Base-by-base conservation (phyloP, 2,329 filamentous ascomycete species). In the Raffaelea albimanens region DNA sequence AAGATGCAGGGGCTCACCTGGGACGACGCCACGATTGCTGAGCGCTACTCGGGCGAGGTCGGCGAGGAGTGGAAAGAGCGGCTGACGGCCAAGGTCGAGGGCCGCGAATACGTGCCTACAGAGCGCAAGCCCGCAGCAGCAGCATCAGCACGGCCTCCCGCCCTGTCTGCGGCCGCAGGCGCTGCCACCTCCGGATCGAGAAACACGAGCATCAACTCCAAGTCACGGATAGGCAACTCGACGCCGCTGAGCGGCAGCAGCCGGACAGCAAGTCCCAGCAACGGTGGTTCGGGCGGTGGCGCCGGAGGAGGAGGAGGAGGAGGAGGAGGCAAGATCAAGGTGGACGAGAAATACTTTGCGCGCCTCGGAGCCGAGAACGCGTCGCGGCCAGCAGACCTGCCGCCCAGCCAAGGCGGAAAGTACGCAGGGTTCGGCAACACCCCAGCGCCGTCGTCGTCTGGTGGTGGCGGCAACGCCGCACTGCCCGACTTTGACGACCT, bases 11-110 rank as follows among this genome's bases (percentile, higher is more conserved):
- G 82, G 14, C 70, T 84, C 10, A 75, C 76, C 43, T 95, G 91
- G 75, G 89, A 95, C 57, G 85, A 89, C 57, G 87, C 85, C 14
- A 93, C 87, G 7, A 94, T 96, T 55, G 83, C 87, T 51, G 89
- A 96, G 65, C 74, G 91, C 48, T 97, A 97, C 63, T 83, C 89
- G 52, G 86, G 87, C 47, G 87, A 93, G 54, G 86, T 85, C 0
- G 91, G 90, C 47, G 91, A 96, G 66, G 91, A 96, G 69, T 97
- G 85, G 81, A 96, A 96, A 67, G 90, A 95, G 64, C 77, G 89
- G 52, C 66, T 97, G 54, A 82, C 81, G 31, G 87, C 86, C 58
- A 91, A 93, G 69, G 87, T 94, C 7, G 93, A 97, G 65, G 87
- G 85, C 13, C 76, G 76, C 50, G 87, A 95, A 56, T 97, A 94